Percentiles rank a stretch among this genome's conserved stretches.
Evolutionary conservation across 2,329 filamentous ascomycete species (phyloP).

Genomic region (Thelonectria olida): DNA sequence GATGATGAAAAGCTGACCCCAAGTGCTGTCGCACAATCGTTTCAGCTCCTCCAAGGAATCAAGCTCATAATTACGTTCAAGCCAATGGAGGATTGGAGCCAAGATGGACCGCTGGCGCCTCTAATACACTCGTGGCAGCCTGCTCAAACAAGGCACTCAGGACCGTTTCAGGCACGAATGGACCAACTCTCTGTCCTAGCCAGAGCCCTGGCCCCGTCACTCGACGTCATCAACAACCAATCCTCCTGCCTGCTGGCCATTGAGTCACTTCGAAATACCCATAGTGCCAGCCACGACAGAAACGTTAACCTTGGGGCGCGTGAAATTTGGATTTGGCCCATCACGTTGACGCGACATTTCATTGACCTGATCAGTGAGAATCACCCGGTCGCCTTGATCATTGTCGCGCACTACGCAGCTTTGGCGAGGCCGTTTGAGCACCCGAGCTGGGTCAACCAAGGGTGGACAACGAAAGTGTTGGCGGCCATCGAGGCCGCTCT

Average conservation of each 20-base stretch:
- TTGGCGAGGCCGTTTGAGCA: conserved; percentile 25
- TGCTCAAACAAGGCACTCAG: neutral
- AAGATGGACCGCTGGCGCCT: conserved; percentile 18
- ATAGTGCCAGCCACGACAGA: conserved; percentile 1
- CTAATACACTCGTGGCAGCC: conserved; percentile 7
- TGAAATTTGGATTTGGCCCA: conserved; percentile 28
- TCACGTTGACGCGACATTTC: conserved; percentile 24
- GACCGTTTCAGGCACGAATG: conserved; percentile 24
- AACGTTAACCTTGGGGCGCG: neutral
- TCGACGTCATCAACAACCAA: conserved; percentile 25
- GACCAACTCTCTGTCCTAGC: conserved; percentile 19
- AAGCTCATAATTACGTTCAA: conserved; percentile 25
- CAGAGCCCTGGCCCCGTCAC: conserved; percentile 14
- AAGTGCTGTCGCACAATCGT: conserved; percentile 21
- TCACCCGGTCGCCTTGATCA: conserved; percentile 25
- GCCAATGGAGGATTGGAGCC: conserved; percentile 21
- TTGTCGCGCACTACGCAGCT: conserved; percentile 24
- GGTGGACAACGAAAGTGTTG: conserved; percentile 21
- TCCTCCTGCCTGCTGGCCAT: conserved; percentile 25
- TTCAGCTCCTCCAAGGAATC: conserved; percentile 25
- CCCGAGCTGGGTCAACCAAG: conserved; percentile 21
- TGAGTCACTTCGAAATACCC: conserved; percentile 19
- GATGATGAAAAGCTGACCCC: neutral
- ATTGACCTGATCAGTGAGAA: conserved; percentile 23
- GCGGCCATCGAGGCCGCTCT: conserved; percentile 8